These are phyloP conservation scores for Phytophthora brassicae DNA, from an alignment of 352 stramenopile species.

Conservation along the genomic window DNA sequence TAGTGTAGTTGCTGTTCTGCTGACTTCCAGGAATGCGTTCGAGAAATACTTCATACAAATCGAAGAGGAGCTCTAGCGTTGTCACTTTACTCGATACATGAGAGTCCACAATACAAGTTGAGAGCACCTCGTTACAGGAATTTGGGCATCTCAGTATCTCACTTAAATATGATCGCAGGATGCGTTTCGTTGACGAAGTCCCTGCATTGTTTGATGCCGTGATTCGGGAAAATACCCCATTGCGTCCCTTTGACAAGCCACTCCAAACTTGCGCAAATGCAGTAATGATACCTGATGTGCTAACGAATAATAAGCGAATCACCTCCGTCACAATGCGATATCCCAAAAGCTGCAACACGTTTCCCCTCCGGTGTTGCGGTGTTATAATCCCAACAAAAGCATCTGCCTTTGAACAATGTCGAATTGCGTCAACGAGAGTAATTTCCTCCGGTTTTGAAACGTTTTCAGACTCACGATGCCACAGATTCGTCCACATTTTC, in stretches of 20 bases:
- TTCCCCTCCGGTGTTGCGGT: not conserved
- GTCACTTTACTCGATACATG: not conserved
- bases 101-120: not conserved
- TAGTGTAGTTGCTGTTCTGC: conserved; percentile 8
- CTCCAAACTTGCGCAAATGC: conserved; percentile 27
- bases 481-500: conserved; percentile 39
- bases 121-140: not conserved
- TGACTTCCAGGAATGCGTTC: not conserved
- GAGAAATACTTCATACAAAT: conserved; percentile 32
- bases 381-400: conserved; percentile 23
- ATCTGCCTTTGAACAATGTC: conserved; percentile 41
- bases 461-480: conserved; percentile 32
- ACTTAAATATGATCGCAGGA: conserved; percentile 32
- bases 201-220: not conserved
- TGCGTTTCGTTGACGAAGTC: conserved; percentile 14
- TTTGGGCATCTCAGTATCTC: conserved; percentile 15
- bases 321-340: conserved; percentile 29
- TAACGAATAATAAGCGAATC: conserved; percentile 19
- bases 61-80: conserved; percentile 21
- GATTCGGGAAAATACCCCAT: not conserved
- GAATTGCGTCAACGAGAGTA: conserved; percentile 26
- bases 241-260: not conserved
- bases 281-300: conserved; percentile 12
- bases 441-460: conserved; percentile 10
- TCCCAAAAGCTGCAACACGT: conserved; percentile 20